Conservation (phyloP, 495 filamentous ascomycete species). For the Xylaria bambusicola region DNA sequence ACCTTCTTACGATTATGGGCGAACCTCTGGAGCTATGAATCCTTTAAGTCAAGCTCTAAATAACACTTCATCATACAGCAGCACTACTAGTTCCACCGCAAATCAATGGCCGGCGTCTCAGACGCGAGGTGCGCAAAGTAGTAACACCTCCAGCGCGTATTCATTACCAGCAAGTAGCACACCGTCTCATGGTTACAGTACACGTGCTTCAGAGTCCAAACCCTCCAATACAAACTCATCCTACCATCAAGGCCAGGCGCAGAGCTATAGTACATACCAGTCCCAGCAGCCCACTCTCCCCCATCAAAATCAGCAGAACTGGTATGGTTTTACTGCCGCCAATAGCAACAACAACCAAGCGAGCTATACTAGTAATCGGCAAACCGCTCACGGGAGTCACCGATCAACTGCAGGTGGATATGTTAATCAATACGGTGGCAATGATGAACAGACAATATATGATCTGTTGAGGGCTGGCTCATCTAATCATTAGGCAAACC, state of each 20-base stretch:
- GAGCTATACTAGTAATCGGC: conserved; percentile 23
- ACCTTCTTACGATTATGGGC: conserved; percentile 29
- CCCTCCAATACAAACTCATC: conserved; percentile 17
- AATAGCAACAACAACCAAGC: conserved; percentile 25
- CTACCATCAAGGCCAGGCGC: conserved; percentile 27
- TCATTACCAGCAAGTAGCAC: conserved; percentile 21
- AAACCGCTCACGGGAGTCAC: conserved; percentile 23
- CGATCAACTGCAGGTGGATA: conserved; percentile 24
- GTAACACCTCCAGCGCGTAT: conserved; percentile 20
- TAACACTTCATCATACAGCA: conserved; percentile 19
- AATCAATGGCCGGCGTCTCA: conserved; percentile 31
- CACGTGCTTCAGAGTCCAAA: conserved; percentile 19
- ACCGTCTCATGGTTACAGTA: conserved; percentile 25
- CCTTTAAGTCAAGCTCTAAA: conserved; percentile 29
- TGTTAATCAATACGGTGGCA: conserved; percentile 22
- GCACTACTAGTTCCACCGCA: conserved; percentile 8
- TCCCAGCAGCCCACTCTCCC: conserved; percentile 22
- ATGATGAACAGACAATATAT: conserved; percentile 31
- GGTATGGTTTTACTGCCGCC: conserved; percentile 27
- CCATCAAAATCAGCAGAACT: conserved; percentile 28
- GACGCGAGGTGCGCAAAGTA: conserved; percentile 19
- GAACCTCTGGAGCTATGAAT: conserved; percentile 21
- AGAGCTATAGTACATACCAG: conserved; percentile 28
- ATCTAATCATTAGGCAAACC: conserved; percentile 21
- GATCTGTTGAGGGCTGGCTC: conserved; percentile 25